Evolutionary conservation across 2,329 filamentous ascomycete species (phyloP), one percentile per base, ranked within the genome.

Genomic region (Ophiostoma sp.): DNA sequence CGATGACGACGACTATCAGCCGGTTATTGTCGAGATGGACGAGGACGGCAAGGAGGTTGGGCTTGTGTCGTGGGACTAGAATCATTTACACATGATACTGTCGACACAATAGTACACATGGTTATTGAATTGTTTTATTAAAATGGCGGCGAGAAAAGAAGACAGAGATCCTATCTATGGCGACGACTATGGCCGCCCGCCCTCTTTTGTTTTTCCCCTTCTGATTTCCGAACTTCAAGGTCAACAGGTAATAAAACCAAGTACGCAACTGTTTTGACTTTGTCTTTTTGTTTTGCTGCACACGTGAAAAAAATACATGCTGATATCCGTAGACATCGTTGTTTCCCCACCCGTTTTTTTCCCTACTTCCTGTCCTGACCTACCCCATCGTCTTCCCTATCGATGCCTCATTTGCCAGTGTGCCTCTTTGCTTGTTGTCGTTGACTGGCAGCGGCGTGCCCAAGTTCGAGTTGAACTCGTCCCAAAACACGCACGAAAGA

Each of bases 11-110:
- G 83, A 83, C 16, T 84, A 85, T 69, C 80, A 81, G 14, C 83
- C 84, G 0, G 79, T 83, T 18, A 75, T 86, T 47, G 83, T 87
- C 5, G 79, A 84, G 68, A 70, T 85, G 47, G 83, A 85, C 68
- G 82, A 82, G 64, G 70, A 80, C 62, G 84, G 84, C n/a, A 77
- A 80, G 36, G 80, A 85, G 74, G 77, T 79, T 5, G 84, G 81
- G 47, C 74, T 85, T 67, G 77, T 87, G 14, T 84, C 82, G 6
- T 86, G 82, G 81, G 68, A 70, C 9, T 74, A 27, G 27, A 27
- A 27, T 27, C 27, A 27, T 27, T 27, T 27, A 27, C 27, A 27
- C 27, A 1, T 27, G 2, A 27, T 27, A 27, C 27, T 27, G 27
- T 27, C 27, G 1, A 27, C 27, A 1, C 27, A 27, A 27, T 27